phyloP scores from a whole-genome alignment of 108 stramenopile species.

The Conticribra guillardii region DNA sequence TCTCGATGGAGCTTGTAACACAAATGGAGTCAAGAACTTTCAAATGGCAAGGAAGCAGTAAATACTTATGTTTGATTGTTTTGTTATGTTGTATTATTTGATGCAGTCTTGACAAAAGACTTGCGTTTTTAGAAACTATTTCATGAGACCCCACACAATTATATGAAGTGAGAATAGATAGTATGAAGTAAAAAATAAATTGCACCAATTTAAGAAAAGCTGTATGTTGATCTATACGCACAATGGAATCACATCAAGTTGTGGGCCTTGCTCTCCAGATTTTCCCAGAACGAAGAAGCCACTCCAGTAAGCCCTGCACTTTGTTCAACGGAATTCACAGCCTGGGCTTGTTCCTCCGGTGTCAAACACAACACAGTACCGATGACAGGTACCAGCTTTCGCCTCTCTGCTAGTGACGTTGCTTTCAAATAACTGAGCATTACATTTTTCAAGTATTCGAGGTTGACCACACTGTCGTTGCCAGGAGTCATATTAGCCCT shows the following conservation, averaged over 20 bases:
- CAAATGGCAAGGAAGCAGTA: no score
- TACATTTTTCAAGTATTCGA: slow-evolving; percentile 91
- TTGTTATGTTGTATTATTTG: no score
- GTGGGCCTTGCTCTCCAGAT: slow-evolving; percentile 50
- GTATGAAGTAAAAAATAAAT: no score
- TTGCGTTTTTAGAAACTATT: no score
- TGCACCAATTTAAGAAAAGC: no score
- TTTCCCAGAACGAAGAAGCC: slow-evolving; percentile 60
- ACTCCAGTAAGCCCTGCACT: slow-evolving; percentile 58
- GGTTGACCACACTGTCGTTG: slow-evolving; percentile 61
- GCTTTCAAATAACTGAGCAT: slow-evolving; percentile 84
- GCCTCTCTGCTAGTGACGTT: slow-evolving; percentile 64
- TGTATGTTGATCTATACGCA: no score
- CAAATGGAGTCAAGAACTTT: no score
- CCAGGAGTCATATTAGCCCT: slow-evolving; percentile 3
- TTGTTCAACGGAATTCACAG: slow-evolving; percentile 60
- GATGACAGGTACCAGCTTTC: slow-evolving; percentile 79
- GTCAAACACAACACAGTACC: slow-evolving; percentile 85
- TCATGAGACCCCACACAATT: no score
- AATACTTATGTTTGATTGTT: no score
- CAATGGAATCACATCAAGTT: slow-evolving; percentile 37
- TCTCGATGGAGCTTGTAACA: no score
- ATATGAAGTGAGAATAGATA: no score
- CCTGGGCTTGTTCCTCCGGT: slow-evolving; percentile 69
- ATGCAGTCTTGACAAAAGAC: no score